A percentile compares a stretch with the other conserved stretches of the same genome.
Evolutionary conservation across 768 basidiomycete genomes (phyloP).

Genomic region (Termitomyces sp.): DNA sequence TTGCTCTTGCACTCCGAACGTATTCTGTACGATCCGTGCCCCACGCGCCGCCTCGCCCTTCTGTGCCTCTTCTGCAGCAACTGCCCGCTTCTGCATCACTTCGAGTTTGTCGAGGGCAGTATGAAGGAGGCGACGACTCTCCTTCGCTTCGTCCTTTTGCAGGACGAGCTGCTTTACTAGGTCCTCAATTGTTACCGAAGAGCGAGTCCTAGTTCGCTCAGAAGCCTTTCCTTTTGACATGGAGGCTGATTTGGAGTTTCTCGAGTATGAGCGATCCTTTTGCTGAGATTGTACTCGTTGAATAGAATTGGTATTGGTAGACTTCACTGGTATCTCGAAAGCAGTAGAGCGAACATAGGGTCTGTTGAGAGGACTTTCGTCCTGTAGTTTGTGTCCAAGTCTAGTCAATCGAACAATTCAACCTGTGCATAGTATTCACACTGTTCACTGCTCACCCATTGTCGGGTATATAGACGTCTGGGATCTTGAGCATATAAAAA

Average conservation of each 20-base stretch:
- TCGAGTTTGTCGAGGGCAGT: conserved; percentile 22
- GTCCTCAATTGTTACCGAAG: conserved; percentile 18
- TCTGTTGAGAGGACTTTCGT: not conserved
- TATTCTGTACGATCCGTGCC: conserved; percentile 18
- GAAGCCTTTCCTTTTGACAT: conserved; percentile 6
- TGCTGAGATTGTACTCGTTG: not conserved
- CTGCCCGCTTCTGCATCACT: conserved; percentile 11
- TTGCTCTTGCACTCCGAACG: conserved; percentile 24
- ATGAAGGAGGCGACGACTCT: conserved; percentile 22
- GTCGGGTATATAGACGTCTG: not conserved
- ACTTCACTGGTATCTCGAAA: not conserved
- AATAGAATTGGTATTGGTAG: not conserved
- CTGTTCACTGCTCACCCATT: conserved; percentile 7
- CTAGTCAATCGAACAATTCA: not conserved
- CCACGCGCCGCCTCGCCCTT: conserved; percentile 16
- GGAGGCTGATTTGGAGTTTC: conserved; percentile 1
- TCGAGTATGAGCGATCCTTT: conserved; percentile 1
- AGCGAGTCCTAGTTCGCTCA: conserved; percentile 17
- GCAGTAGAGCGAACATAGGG: not conserved
- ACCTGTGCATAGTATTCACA: not conserved
- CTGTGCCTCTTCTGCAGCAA: conserved; percentile 11
- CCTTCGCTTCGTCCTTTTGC: conserved; percentile 22
- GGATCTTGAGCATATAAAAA: not conserved
- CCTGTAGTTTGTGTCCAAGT: conserved; percentile 1
- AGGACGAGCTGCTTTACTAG: conserved; percentile 20